Percentiles rank a stretch among this genome's conserved stretches.
Conservation (phyloP, 345 rosid species). For the Geranium rotundifolium region DNA sequence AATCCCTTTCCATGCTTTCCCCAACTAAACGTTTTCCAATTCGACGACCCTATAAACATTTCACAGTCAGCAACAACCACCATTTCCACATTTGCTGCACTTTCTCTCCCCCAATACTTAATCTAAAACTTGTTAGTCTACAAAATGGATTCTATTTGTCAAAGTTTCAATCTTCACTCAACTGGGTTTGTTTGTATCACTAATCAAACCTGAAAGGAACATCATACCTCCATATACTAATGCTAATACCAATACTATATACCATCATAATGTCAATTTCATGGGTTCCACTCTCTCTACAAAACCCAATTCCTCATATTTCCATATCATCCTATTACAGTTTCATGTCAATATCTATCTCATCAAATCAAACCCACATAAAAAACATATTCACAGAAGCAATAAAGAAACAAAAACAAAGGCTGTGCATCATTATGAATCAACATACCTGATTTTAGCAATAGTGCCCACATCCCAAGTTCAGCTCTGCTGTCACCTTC, state of each 20-base stretch:
- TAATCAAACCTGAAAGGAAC: neutral
- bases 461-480: too few species aligned
- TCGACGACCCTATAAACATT: neutral
- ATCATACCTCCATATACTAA: too few species aligned
- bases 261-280: neutral
- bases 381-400: neutral
- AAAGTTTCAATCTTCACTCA: conserved; percentile 8
- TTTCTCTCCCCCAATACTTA: conserved; percentile 2
- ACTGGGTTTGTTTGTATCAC: neutral
- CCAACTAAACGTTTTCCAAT: neutral
- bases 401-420: neutral
- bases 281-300: neutral
- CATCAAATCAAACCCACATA: neutral
- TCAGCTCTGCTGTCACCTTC: neutral
- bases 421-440: neutral
- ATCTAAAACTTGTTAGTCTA: neutral
- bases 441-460: neutral
- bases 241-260: too few species aligned
- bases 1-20: conserved; percentile 18
- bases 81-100: conserved; percentile 5
- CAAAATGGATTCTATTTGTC: conserved; percentile 2
- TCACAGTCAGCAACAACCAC: conserved; percentile 10
- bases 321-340: neutral
- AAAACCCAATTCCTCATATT: neutral
- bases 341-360: neutral